Conservation (phyloP, 2,329 filamentous ascomycete species). For the Teratosphaeria zuluensis region DNA sequence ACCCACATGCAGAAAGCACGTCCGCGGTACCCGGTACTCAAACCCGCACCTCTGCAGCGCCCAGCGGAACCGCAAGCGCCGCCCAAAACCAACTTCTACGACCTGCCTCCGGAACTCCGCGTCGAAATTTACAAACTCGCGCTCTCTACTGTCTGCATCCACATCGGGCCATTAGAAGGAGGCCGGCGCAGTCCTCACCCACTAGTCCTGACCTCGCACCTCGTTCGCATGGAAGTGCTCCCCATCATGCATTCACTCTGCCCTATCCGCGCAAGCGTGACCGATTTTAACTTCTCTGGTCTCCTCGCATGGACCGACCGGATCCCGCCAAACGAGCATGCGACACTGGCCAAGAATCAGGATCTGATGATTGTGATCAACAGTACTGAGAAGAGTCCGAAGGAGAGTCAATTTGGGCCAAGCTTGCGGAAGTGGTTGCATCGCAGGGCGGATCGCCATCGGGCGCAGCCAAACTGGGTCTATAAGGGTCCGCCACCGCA, state of each 20-base stretch:
- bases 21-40: background rate
- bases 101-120: slow-evolving; percentile 24
- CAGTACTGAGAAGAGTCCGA: slow-evolving; percentile 10
- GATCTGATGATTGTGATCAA: slow-evolving; percentile 15
- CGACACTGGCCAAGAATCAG: slow-evolving; percentile 18
- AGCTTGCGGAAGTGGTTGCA: slow-evolving; percentile 18
- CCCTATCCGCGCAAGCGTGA: slow-evolving; percentile 18
- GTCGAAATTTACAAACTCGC: slow-evolving; percentile 24
- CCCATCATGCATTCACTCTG: slow-evolving; percentile 21
- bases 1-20: background rate
- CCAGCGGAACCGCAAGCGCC: background rate
- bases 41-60: background rate
- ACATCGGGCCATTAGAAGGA: slow-evolving; percentile 17
- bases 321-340: slow-evolving; percentile 18
- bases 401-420: slow-evolving; percentile 3
- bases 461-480: slow-evolving; percentile 18
- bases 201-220: slow-evolving; percentile 15
- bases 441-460: slow-evolving; percentile 15
- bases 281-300: slow-evolving; percentile 22
- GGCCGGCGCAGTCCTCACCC: slow-evolving; percentile 15
- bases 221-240: slow-evolving; percentile 22
- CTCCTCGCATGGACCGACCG: slow-evolving; percentile 18
- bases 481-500: slow-evolving; percentile 15
- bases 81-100: slow-evolving; percentile 13
- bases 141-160: slow-evolving; percentile 19